These are phyloP conservation scores for Ormosia emarginata DNA, from an alignment of 306 rosid species.

Conservation along the genomic window DNA sequence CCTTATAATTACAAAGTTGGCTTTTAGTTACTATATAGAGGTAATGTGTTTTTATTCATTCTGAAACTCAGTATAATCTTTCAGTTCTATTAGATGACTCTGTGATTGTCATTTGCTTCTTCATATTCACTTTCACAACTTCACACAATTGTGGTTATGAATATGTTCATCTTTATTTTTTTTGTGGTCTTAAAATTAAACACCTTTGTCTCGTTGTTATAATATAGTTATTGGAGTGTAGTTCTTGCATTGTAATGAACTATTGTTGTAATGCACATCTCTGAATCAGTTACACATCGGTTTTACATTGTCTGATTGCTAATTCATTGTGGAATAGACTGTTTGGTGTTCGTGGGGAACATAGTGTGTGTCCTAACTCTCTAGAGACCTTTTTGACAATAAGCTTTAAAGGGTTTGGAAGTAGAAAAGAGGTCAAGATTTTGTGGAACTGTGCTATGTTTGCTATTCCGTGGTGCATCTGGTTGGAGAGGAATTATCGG, in stretches of 20 bases:
- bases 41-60: slow-evolving; percentile 31
- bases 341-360: too few species aligned
- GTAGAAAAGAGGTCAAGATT: too few species aligned
- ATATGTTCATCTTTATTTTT: neutral
- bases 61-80: neutral
- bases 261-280: neutral
- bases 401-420: too few species aligned
- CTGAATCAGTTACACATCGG: too few species aligned
- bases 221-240: neutral
- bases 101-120: neutral
- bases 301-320: too few species aligned
- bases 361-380: too few species aligned
- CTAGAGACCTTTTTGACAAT: too few species aligned
- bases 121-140: neutral
- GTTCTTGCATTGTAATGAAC: neutral
- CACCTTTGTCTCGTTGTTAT: neutral
- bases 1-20: slow-evolving; percentile 82
- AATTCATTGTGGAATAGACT: too few species aligned
- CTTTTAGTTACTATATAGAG: slow-evolving; percentile 98
- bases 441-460: too few species aligned
- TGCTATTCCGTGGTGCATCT: too few species aligned
- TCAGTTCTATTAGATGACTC: slow-evolving; percentile 8
- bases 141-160: neutral
- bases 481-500: too few species aligned
- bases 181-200: neutral